Evolutionary conservation across 306 rosid genomes (phyloP).

Genomic region (Vigna unguiculata): DNA sequence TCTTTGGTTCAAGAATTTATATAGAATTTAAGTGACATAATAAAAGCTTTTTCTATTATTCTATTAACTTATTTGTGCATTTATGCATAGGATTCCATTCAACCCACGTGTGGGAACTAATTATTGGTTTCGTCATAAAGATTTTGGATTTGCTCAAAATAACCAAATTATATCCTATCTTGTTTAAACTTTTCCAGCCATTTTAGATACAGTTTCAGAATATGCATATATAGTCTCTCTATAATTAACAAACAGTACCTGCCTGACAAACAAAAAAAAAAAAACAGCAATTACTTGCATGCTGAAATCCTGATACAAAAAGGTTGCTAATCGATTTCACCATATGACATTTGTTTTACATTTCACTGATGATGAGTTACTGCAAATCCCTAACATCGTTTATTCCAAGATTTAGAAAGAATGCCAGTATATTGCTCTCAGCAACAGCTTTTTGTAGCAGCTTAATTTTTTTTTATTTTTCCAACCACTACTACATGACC

Average conservation of each 20-base stretch:
- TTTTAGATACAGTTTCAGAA: background rate
- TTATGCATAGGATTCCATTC: no score
- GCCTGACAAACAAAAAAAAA: background rate
- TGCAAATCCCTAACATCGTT: background rate
- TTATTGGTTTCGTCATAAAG: no score
- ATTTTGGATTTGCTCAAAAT: no score
- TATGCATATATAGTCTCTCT: background rate
- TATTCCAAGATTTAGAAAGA: background rate
- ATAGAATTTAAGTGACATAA: no score
- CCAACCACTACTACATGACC: background rate
- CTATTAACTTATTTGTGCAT: no score
- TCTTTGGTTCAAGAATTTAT: no score
- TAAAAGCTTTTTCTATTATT: no score
- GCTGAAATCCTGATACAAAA: slow-evolving; percentile 12
- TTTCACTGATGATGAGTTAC: slow-evolving; percentile 12
- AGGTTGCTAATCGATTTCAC: background rate
- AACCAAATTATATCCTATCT: no score
- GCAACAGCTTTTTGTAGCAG: background rate
- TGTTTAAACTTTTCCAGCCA: no score
- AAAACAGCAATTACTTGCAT: background rate
- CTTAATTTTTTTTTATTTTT: slow-evolving; percentile 9
- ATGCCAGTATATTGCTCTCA: background rate
- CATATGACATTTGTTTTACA: background rate
- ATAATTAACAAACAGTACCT: background rate
- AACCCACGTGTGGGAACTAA: no score